Conservation (phyloP, 139 green algal species). For the Chlorella sp. region DNA sequence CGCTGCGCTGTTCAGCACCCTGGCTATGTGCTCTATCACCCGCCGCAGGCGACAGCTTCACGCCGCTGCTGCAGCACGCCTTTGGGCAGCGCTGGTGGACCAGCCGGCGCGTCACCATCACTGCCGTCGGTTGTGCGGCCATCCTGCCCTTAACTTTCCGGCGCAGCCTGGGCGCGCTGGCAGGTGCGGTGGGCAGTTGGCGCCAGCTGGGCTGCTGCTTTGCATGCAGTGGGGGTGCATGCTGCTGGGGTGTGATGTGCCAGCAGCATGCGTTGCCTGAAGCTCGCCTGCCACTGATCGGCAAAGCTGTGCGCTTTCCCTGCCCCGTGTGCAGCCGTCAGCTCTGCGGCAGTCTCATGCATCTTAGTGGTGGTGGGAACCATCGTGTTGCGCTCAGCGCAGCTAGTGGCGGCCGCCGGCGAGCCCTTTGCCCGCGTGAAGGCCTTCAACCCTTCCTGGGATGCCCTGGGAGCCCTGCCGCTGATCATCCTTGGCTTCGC, state of each 20-base stretch:
- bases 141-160: not conserved
- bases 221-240: no score
- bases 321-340: not conserved
- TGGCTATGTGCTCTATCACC: not conserved
- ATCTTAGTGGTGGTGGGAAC: not conserved
- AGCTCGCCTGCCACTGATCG: no score
- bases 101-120: not conserved
- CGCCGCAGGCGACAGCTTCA: not conserved
- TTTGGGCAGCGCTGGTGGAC: slow-evolving; percentile 1
- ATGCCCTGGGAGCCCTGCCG: not conserved
- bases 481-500: not conserved
- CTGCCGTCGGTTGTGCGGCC: not conserved
- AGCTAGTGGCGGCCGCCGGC: not conserved
- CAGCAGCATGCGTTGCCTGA: no score
- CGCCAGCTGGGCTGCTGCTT: no score
- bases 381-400: not conserved
- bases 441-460: not conserved
- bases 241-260: no score
- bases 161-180: not conserved
- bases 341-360: not conserved
- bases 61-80: not conserved
- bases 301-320: no score
- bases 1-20: no score
- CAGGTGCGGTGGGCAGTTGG: not conserved
- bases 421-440: not conserved